Evolutionary conservation across 1,139 yeast genomes (phyloP), one percentile per base, ranked within the genome.

Genomic region (Suhomyces wounanorum): DNA sequence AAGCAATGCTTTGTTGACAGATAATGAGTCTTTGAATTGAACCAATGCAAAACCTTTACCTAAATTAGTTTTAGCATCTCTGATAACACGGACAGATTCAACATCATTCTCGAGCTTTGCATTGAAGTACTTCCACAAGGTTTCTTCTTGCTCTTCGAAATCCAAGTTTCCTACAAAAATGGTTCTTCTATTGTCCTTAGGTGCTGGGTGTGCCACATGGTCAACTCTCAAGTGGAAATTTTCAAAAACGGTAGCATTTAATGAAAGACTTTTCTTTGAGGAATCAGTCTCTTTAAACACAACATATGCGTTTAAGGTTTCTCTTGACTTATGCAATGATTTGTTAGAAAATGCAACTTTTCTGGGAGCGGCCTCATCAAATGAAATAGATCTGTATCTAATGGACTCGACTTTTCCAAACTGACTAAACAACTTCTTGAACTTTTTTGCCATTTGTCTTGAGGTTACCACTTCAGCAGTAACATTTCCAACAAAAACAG

Each of bases 11-110:
- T 89, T 88, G 57, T 87, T 85, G 13, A 95, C 97, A 38, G 87
- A 78, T 52, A 86, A 81, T 25, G 92, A 73, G 68, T 92, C 97
- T 55, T 78, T 81, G 72, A 92, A 95, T 69, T 94, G 98, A 33
- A 95, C 91, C 67, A 91, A 89, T 5, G 97, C 99, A 73, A 95
- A 92, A 4, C 99, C 99, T 71, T 94, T 95, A 59, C 99, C 99
- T 55, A 94, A 77, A 62, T 95, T 94, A 28, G 98, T 94, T 70
- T 89, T 89, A 17, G 96, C 73, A 67, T 95, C 99, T 64, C 99
- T 84, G 35, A 95, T 82, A 48, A 95, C 79, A 66, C 99, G 82
- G 25, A 92, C 97, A 55, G 89, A 86, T 66, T 91, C 97, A 49
- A 95, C 86, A 51, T 75, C 81, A 40, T 81, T 81, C 44, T 90